Conservation (phyloP, 83 land plant species). For the Larix sibirica region DNA sequence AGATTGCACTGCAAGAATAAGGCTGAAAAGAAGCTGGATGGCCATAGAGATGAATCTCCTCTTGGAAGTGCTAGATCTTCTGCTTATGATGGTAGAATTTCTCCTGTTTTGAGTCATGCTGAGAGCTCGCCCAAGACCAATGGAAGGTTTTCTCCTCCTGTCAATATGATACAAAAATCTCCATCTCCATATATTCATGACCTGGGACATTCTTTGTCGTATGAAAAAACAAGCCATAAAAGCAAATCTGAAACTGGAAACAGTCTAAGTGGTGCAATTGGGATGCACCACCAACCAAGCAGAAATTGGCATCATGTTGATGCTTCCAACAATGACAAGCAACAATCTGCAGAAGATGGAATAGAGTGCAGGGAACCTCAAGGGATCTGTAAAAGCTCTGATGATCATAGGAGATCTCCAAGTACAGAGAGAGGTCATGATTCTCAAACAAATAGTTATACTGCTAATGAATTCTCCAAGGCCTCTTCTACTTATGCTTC, state of each 20-base stretch:
- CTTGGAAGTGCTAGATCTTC: slow-evolving; percentile 9
- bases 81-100: slow-evolving; percentile 11
- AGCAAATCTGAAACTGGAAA: slow-evolving; percentile 5
- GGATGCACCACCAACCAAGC: background rate
- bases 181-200: slow-evolving; percentile 7
- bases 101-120: slow-evolving; percentile 8
- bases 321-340: background rate
- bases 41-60: slow-evolving; percentile 11
- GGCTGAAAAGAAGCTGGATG: background rate
- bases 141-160: slow-evolving; percentile 10
- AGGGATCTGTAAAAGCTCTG: background rate
- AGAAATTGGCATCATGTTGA: background rate
- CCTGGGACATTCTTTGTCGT: background rate
- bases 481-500: background rate
- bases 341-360: background rate
- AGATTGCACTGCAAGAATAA: background rate
- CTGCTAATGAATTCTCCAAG: background rate
- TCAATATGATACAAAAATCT: slow-evolving; percentile 4
- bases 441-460: background rate
- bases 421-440: slow-evolving; percentile 11
- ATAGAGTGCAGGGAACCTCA: background rate
- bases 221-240: slow-evolving; percentile 4
- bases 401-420: slow-evolving; percentile 14
- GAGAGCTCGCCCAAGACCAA: slow-evolving; percentile 9
- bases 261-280: slow-evolving; percentile 5